phyloP scores from a whole-genome alignment of 2,329 filamentous ascomycete species.

The Fusarium oxysporum region DNA sequence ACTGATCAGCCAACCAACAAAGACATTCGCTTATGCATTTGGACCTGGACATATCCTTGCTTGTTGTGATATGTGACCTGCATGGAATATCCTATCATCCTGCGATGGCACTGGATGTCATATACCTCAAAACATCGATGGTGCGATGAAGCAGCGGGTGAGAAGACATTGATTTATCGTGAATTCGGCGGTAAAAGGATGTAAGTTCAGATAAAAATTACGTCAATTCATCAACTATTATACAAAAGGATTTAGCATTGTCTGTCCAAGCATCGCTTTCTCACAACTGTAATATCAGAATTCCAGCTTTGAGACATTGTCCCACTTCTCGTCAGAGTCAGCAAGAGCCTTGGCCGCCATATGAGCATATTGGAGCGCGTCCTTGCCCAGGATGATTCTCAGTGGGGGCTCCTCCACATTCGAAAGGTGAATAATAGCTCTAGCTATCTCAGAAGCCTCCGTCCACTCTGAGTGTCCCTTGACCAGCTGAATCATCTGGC shows the following conservation, averaged over 20 bases:
- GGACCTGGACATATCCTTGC: neutral
- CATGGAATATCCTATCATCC: accelerated
- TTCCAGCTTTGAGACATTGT: conserved; percentile 19
- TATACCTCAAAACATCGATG: neutral
- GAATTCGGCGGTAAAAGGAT: accelerated
- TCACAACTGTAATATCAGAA: neutral
- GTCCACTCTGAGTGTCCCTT: neutral
- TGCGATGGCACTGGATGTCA: neutral
- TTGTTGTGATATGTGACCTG: neutral
- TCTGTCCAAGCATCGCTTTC: accelerated
- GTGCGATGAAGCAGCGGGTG: neutral
- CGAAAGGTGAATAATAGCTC: conserved; percentile 45
- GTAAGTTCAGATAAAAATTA: accelerated
- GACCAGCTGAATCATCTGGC: conserved; percentile 33
- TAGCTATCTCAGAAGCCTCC: conserved; percentile 44
- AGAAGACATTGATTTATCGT: accelerated
- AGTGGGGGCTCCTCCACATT: conserved; percentile 47
- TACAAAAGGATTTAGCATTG: accelerated
- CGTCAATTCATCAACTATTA: neutral
- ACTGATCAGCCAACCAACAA: neutral
- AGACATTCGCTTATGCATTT: neutral
- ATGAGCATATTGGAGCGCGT: conserved; percentile 43
- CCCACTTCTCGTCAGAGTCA: conserved; percentile 49
- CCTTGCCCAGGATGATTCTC: conserved; percentile 48
- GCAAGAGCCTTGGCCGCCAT: conserved; percentile 37